A percentile compares a stretch with the other conserved stretches of the same genome.
phyloP scores from a whole-genome alignment of 208 protist species.

The Spironucleus salmonicida region DNA sequence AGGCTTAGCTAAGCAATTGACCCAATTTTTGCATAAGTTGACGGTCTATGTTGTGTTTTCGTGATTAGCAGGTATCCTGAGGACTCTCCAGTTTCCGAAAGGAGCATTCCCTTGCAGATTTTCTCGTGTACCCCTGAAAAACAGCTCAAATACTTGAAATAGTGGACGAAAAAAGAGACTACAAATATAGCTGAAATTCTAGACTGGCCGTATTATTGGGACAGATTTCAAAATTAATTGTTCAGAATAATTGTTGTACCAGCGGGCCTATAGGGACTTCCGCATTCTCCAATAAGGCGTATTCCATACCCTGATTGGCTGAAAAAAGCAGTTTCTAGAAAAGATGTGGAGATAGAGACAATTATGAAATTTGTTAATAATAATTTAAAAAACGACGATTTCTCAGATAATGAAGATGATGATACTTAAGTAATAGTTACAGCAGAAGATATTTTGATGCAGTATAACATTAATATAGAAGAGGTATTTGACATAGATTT shows the following conservation, averaged over 20 bases:
- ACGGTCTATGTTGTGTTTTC: constrained; percentile 79
- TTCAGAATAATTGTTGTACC: constrained; percentile 99
- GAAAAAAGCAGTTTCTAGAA: background rate
- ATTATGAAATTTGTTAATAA: too few relatives aligned
- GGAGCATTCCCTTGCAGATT: constrained; percentile 85
- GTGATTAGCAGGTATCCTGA: constrained; percentile 82
- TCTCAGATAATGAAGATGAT: too few relatives aligned
- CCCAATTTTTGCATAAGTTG: constrained; percentile 82
- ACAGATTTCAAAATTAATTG: constrained; percentile 74
- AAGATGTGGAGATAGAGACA: too few relatives aligned
- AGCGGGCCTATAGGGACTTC: constrained; percentile 77
- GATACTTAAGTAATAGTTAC: too few relatives aligned
- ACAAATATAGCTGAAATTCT: constrained; percentile 71
- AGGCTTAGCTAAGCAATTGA: constrained; percentile 92
- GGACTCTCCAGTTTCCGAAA: constrained; percentile 78
- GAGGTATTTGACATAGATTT: too few relatives aligned
- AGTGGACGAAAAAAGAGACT: constrained; percentile 62
- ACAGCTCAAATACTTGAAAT: constrained; percentile 65
- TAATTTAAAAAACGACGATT: too few relatives aligned
- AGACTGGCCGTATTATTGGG: constrained; percentile 83
- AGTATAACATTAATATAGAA: too few relatives aligned
- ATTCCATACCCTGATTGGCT: constrained; percentile 15
- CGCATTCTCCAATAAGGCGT: constrained; percentile 68
- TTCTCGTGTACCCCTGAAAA: constrained; percentile 73
- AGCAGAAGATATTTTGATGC: too few relatives aligned